Base-by-base conservation (phyloP, 768 basidiomycete genomes). In the Tricholoma saponaceum region DNA sequence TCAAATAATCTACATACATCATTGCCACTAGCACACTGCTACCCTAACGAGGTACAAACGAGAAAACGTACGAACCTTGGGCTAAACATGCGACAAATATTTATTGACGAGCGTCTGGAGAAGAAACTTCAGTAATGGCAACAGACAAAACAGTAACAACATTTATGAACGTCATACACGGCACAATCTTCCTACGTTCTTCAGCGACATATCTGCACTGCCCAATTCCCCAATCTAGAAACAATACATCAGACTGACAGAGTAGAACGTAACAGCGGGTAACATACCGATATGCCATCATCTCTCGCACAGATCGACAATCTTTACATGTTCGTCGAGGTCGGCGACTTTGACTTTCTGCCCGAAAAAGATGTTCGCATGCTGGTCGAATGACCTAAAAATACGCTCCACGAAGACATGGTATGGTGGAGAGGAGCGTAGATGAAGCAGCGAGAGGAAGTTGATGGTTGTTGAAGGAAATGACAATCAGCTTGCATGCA, bases 51-150 rank as follows among this genome's bases (percentile, higher is more conserved):
- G n/a, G n/a, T n/a, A n/a, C n/a, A n/a, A n/a, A n/a, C 4, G 5
- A 16, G 20, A 25, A 25, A 49, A 5, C 28, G 6, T 10, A 56
- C 68, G 20, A 60, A 89, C 89, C 80, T 93, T 93, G 73, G 89
- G 91, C 91, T 91, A 94, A 30, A 94, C 92, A 68, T 94, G 92
- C 50, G 90, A 91, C 1, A 91, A 90, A 68, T 94, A 92, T 69
- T 94, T 94, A 70, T 93, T 93, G 7, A 93, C 87, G 26, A 94
- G 77, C 5, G 92, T 94, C 67, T 90, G 83, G 25, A 5, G 47
- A 54, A 9, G 32, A n/a, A n/a, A n/a, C n/a, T n/a, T n/a, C n/a
- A n/a, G n/a, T n/a, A n/a, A n/a, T n/a, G n/a, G n/a, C n/a, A n/a
- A n/a, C n/a, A n/a, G n/a, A n/a, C n/a, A n/a, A n/a, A n/a, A n/a